Conservation (phyloP, 805 yeast species). For the Candida peoriensis region DNA sequence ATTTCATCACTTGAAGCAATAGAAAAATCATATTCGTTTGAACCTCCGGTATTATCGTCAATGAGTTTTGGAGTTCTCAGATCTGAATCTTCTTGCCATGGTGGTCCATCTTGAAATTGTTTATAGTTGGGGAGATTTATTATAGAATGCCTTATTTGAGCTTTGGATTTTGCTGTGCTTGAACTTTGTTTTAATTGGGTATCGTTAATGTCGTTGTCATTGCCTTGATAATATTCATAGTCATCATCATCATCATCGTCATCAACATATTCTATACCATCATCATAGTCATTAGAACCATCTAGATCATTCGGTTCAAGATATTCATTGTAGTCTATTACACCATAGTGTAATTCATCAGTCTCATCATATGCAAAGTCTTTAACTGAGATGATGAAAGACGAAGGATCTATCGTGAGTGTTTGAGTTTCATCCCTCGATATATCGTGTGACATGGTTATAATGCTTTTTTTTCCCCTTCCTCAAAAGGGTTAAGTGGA, state of each 20-base stretch:
- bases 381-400: constrained; percentile 52
- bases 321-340: constrained; percentile 26
- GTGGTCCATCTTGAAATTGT: constrained; percentile 25
- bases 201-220: constrained; percentile 12
- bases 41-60: no score
- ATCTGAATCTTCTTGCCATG: constrained; percentile 31
- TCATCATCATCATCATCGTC: constrained; percentile 15
- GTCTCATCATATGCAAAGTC: constrained; percentile 77
- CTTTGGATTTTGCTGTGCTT: constrained; percentile 22
- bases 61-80: constrained; percentile 22
- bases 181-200: constrained; percentile 9
- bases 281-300: no score
- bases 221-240: constrained; percentile 14
- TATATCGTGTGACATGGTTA: no score
- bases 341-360: constrained; percentile 71
- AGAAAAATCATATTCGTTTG: constrained; percentile 23
- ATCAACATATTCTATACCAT: no score
- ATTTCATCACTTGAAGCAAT: constrained; percentile 40
- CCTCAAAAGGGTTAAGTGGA: no score
- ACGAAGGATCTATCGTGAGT: no score
- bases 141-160: constrained; percentile 7
- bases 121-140: constrained; percentile 25
- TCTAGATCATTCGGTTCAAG: no score
- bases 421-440: no score
- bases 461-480: no score